Evolutionary conservation across 768 basidiomycete genomes (phyloP), one percentile per base, ranked within the genome.

Genomic region (Tylopilus felleus): DNA sequence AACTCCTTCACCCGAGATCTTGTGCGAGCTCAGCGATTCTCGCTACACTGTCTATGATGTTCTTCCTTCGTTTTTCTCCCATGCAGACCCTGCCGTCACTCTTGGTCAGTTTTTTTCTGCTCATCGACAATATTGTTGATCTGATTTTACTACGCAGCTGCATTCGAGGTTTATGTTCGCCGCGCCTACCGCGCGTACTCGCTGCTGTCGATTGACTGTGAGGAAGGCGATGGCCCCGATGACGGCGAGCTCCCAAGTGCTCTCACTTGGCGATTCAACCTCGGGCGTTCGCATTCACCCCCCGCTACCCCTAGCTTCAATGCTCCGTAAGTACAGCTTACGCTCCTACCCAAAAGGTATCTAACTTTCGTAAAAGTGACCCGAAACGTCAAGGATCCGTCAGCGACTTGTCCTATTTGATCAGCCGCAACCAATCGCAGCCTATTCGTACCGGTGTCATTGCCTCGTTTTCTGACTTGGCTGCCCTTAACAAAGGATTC

Each of bases 21-120:
- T 99, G 63, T 85, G 85, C 66, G 97, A 99, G 73, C 81, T 99
- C 25, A 92, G 89, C 57, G 97, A 99, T 73, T 98, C 96, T 7
- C 82, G 91, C 40, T 98, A 95, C 73, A 94, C 93, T 14, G 95
- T 98, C 16, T 99, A 88, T 71, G 97, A 99, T 67, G 97, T 99
- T 8, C 82, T 99, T 44, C 93, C 95, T 4, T 81, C 91, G 7
- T 99, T 99, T 79, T 98, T 98, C 83, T 84, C 81, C 55, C 90
- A 95, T 66, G 68, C 77, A 17, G 94, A 98, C 61, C 79, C 86
- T 35, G 86, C 88, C 80, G 84, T 98, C 59, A 81, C 84, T 12
- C 80, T 98, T 39, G 89, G 91, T 90, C 55, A 50, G 84, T 70
- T 38, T 48, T n/a, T 31, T 19, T 57, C 3, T n/a, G n/a, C 47